Evolutionary conservation across 495 filamentous ascomycete genomes (phyloP), one percentile per base, ranked within the genome.

Genomic region (Lepidopterella palustris): DNA sequence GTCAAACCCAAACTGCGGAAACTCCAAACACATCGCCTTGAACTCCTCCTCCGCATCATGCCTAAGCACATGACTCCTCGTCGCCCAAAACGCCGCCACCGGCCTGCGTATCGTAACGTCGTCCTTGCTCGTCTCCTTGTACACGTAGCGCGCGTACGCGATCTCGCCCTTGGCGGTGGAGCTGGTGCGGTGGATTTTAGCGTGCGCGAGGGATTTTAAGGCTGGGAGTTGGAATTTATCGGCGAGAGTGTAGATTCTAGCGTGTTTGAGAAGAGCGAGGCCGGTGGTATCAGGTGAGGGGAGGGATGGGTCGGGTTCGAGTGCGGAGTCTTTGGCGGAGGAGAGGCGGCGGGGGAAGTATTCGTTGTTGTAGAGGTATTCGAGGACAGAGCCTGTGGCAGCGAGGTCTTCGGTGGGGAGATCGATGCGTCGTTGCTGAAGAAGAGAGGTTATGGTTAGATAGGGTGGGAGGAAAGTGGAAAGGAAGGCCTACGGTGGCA

Each of bases 361-460:
- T 71, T 97, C 89, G 71, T 82, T 83, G 1, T 89, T 95, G 74
- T 97, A 97, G 28, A 95, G 83, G 74, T 86, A 97, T 75, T 96
- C 87, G 65, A 97, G 82, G 68, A 95, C 90, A 74, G 84, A 91
- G 29, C 88, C 84, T 57, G 92, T 85, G 31, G 92, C 88, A 60
- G 91, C 87, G 26, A 93, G 73, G 64, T 92, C 81, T 61, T 90
- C 87, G 61, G 79, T 75, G 0, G 79, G 70, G 31, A 96, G 85
- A 35, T 85, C 73, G 63, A 96, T 84, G 53, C 81, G 76, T 55
- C 83, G 84, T 71, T 82, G 75, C 77, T 84, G 60, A 51, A n/a
- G 20, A 25, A 27, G 45, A 24, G 45, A 23, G 47, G 27, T 32
- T 10, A 8, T 18, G 8, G 45, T 32, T 50, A 3, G 27, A 51